phyloP scores from a whole-genome alignment of 345 rosid species.

The Aquilaria sinensis region DNA sequence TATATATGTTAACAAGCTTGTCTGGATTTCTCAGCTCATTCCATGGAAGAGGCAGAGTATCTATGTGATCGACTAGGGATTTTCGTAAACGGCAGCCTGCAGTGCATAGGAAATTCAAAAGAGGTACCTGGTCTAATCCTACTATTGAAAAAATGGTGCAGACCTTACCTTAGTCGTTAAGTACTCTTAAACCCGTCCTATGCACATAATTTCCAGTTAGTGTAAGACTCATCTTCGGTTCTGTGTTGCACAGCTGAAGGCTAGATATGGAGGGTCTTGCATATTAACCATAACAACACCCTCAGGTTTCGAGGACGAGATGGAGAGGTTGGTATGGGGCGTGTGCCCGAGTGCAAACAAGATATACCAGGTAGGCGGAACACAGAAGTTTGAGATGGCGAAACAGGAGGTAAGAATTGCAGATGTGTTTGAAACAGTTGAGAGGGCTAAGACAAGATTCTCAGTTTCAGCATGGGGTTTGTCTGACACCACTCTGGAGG shows the following conservation, averaged over 20 bases:
- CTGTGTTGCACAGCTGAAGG: slow-evolving; percentile 44
- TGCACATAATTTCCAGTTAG: too few relatives aligned
- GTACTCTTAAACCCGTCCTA: too few relatives aligned
- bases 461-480: slow-evolving; percentile 82
- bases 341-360: slow-evolving; percentile 57
- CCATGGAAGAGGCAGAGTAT: slow-evolving; percentile 92
- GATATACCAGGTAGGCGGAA: slow-evolving; percentile 74
- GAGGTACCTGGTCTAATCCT: slow-evolving; percentile 34
- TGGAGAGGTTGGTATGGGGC: slow-evolving; percentile 42
- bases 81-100: slow-evolving; percentile 74
- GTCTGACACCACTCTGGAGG: slow-evolving; percentile 83
- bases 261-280: slow-evolving; percentile 69
- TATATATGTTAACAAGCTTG: slow-evolving; percentile 5
- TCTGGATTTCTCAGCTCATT: slow-evolving; percentile 45
- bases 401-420: slow-evolving; percentile 59
- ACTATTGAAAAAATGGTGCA: too few relatives aligned
- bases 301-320: slow-evolving; percentile 39
- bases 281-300: slow-evolving; percentile 79
- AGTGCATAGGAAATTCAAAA: slow-evolving; percentile 85
- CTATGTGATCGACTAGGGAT: slow-evolving; percentile 80
- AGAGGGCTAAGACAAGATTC: slow-evolving; percentile 59
- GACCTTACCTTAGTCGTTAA: too few relatives aligned
- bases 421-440: slow-evolving; percentile 66
- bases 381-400: slow-evolving; percentile 88
- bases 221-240: too few relatives aligned